phyloP scores from a whole-genome alignment of 2,329 filamentous ascomycete genomes.

The Fusarium floridanum region DNA sequence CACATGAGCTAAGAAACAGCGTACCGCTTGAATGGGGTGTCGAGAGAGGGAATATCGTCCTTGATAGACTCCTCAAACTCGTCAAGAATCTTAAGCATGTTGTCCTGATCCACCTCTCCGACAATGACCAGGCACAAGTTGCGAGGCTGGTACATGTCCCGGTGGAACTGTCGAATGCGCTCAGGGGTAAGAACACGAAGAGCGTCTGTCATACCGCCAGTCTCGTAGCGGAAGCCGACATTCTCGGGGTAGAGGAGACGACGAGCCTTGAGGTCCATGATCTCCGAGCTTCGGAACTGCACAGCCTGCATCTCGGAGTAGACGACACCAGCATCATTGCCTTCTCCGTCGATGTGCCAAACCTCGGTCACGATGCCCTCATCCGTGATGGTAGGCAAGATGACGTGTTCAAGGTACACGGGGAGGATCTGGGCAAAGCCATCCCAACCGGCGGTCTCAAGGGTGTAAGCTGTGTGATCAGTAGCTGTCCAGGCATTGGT shows the following conservation, averaged over 20 bases:
- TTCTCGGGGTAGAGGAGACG: constrained; percentile 88
- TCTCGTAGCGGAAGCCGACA: constrained; percentile 95
- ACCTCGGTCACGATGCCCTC: constrained; percentile 95
- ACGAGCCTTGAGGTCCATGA: constrained; percentile 88
- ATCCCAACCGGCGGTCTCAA: constrained; percentile 96
- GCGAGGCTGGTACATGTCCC: constrained; percentile 97
- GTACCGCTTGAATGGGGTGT: constrained; percentile 79
- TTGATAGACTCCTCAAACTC: constrained; percentile 90
- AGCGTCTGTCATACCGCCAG: constrained; percentile 96
- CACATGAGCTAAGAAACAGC: constrained; percentile 4
- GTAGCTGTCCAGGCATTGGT: constrained; percentile 98
- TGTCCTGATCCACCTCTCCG: constrained; percentile 87
- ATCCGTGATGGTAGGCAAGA: constrained; percentile 92
- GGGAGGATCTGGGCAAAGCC: constrained; percentile 95
- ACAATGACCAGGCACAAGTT: constrained; percentile 92
- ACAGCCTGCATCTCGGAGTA: constrained; percentile 99
- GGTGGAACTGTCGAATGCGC: constrained; percentile 93
- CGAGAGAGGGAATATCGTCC: constrained; percentile 80
- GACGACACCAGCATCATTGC: constrained; percentile 95
- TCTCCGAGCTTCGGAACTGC: constrained; percentile 84
- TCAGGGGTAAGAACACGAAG: constrained; percentile 88
- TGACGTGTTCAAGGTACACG: constrained; percentile 93
- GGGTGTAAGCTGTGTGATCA: constrained; percentile 95
- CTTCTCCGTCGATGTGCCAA: constrained; percentile 92
- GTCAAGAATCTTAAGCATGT: constrained; percentile 85